Conservation (phyloP, 2,329 filamentous ascomycete genomes). For the Truncatella angustata region DNA sequence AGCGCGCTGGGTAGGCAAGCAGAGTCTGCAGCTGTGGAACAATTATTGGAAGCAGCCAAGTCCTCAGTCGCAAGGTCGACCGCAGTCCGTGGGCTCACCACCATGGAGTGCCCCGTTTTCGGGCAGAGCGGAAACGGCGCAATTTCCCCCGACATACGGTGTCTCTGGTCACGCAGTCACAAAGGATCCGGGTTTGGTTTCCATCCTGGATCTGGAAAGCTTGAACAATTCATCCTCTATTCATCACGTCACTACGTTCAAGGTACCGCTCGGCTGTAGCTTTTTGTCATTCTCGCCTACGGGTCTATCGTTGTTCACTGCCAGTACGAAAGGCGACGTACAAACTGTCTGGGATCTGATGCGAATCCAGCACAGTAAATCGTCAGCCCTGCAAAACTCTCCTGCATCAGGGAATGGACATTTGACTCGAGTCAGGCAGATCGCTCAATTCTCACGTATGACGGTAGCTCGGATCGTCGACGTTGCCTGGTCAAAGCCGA, state of each 20-base stretch:
- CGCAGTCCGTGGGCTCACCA: slow-evolving; percentile 40
- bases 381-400: slow-evolving; percentile 55
- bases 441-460: slow-evolving; percentile 86
- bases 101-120: slow-evolving; percentile 46
- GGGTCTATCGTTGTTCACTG: slow-evolving; percentile 72
- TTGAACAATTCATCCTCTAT: slow-evolving; percentile 51
- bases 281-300: slow-evolving; percentile 76
- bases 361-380: slow-evolving; percentile 60
- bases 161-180: slow-evolving; percentile 53
- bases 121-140: slow-evolving; percentile 45
- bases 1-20: slow-evolving; percentile 74
- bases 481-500: slow-evolving; percentile 80
- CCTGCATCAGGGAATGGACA: slow-evolving; percentile 42
- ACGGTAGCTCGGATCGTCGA: slow-evolving; percentile 90
- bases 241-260: slow-evolving; percentile 69
- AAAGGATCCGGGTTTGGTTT: slow-evolving; percentile 72
- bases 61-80: slow-evolving; percentile 43
- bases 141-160: slow-evolving; percentile 77
- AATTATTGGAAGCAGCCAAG: slow-evolving; percentile 70
- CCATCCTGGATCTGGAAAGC: slow-evolving; percentile 68
- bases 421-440: slow-evolving; percentile 70
- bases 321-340: slow-evolving; percentile 80
- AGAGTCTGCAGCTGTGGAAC: slow-evolving; percentile 75
- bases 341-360: slow-evolving; percentile 81
- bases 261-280: slow-evolving; percentile 71